Percentiles rank a stretch among this genome's conserved stretches.
Conservation (phyloP, 306 rosid genomes). For the Astragalus glycyphyllos region DNA sequence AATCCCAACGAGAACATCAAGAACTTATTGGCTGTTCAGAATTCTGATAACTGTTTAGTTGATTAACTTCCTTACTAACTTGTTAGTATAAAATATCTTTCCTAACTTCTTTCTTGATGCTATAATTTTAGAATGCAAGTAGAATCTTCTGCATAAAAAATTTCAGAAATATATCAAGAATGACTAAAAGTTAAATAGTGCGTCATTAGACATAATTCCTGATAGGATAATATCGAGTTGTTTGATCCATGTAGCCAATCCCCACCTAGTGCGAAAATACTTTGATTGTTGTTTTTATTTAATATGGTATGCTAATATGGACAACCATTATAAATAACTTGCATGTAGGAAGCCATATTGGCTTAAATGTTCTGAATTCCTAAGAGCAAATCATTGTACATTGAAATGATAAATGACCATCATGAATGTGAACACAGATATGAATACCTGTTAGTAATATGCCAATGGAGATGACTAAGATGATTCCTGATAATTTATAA, state of each 20-base stretch:
- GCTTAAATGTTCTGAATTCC: constrained; percentile 20
- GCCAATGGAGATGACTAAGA: constrained; percentile 78
- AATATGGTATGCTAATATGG: constrained; percentile 4
- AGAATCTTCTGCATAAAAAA: constrained; percentile 14
- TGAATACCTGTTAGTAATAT: constrained; percentile 85
- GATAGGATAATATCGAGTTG: neutral
- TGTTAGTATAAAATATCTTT: constrained; percentile 3
- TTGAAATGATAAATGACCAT: constrained; percentile 18
- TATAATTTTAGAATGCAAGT: constrained; percentile 28
- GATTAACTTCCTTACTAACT: constrained; percentile 23
- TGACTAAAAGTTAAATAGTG: neutral
- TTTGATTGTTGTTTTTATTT: neutral
- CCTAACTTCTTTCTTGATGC: constrained; percentile 9
- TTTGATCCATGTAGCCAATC: neutral
- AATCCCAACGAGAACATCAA: constrained; percentile 5
- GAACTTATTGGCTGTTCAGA: constrained; percentile 19
- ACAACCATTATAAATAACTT: constrained; percentile 20
- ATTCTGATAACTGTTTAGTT: constrained; percentile 21
- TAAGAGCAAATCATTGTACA: constrained; percentile 33
- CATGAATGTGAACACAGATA: constrained; percentile 13
- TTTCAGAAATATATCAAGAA: constrained; percentile 18
- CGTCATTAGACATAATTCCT: neutral
- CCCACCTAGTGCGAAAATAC: constrained; percentile 1
- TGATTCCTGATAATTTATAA: constrained; percentile 85
- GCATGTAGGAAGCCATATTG: neutral